phyloP scores from a whole-genome alignment of 164 flowering plant genomes.

The Aristolochia fimbriata region DNA sequence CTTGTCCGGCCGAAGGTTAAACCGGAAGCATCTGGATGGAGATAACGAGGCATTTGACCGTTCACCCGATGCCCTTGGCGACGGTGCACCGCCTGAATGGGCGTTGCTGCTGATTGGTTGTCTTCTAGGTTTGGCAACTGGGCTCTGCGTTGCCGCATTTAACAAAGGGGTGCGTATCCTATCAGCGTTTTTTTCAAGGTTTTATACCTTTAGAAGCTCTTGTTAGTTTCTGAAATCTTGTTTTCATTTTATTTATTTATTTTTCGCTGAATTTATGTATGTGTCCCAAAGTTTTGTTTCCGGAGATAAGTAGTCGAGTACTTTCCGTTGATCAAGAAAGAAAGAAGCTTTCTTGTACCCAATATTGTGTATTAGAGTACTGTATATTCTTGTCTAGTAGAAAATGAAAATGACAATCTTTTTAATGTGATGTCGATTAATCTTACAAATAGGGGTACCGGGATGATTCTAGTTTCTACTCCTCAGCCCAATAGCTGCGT shows the following conservation, averaged over 20 bases:
- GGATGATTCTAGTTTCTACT: no score
- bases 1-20: slow-evolving; percentile 16
- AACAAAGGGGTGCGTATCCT: slow-evolving; percentile 55
- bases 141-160: slow-evolving; percentile 84
- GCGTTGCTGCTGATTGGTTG: slow-evolving; percentile 87
- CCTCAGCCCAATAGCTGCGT: no score
- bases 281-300: no score
- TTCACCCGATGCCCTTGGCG: slow-evolving; percentile 38
- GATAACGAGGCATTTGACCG: slow-evolving; percentile 4
- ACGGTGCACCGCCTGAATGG: slow-evolving; percentile 96
- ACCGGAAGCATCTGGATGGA: slow-evolving; percentile 9
- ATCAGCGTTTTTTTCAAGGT: background rate
- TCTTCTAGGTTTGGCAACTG: slow-evolving; percentile 93
- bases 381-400: no score
- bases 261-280: no score
- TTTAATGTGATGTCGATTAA: no score
- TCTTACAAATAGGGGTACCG: no score
- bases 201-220: background rate
- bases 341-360: no score
- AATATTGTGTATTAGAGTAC: no score
- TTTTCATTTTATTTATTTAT: background rate
- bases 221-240: background rate
- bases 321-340: no score
- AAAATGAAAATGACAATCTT: no score
- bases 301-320: no score